These are phyloP conservation scores for Agrostemma githago DNA, from an alignment of 148 eudicot species.

Conservation along the genomic window DNA sequence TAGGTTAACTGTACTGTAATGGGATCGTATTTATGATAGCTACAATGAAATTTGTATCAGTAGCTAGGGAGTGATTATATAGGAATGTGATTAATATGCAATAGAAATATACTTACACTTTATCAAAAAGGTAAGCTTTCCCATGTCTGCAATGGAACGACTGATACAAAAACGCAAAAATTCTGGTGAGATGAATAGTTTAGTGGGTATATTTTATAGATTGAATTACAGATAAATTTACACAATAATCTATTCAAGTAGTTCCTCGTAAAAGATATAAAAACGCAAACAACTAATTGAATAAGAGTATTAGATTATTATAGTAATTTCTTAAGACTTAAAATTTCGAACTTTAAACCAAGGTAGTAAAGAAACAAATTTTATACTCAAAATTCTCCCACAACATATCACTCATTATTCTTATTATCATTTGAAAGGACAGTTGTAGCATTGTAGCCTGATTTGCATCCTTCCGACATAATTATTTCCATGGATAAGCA, in stretches of 20 bases:
- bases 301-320: background rate
- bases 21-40: background rate
- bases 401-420: background rate
- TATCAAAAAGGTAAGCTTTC: constrained; percentile 75
- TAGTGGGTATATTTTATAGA: background rate
- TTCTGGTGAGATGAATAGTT: background rate
- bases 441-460: background rate
- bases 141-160: constrained; percentile 69
- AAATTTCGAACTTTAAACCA: no score
- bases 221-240: background rate
- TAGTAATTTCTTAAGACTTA: no score
- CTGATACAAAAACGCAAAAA: constrained; percentile 40
- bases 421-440: background rate
- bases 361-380: background rate
- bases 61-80: background rate
- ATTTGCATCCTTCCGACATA: background rate
- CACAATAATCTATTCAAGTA: no score
- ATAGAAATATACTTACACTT: constrained; percentile 53
- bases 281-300: no score
- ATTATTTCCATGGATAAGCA: background rate
- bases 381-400: background rate
- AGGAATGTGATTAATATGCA: background rate
- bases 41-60: background rate
- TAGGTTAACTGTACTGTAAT: background rate
- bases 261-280: background rate